These are phyloP conservation scores for Plasmodium chabaudi DNA, from an alignment of 169 alveolate species.

Conservation along the genomic window DNA sequence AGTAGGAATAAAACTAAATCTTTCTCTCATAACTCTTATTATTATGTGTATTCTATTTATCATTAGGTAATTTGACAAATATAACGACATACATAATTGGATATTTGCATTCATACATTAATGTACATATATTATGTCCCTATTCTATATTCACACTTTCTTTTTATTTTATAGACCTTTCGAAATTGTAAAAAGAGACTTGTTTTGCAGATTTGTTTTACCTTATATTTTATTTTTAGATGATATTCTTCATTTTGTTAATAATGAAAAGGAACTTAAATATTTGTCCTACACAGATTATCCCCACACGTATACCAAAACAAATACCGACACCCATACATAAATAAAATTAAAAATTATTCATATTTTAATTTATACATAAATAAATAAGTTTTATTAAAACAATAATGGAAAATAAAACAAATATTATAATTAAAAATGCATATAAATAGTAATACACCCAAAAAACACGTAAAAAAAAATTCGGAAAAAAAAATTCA, in stretches of 20 bases:
- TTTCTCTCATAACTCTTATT: constrained; percentile 25
- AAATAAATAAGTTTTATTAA: too few species aligned
- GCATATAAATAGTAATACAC: too few species aligned
- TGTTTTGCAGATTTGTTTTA: constrained; percentile 48
- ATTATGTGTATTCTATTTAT: constrained; percentile 32
- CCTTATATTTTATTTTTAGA: constrained; percentile 71
- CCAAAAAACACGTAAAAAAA: too few species aligned
- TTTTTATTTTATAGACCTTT: constrained; percentile 32
- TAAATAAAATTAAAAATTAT: not conserved
- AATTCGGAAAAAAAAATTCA: too few species aligned
- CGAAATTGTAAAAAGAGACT: constrained; percentile 60
- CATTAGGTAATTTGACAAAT: constrained; percentile 15
- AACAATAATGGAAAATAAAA: too few species aligned
- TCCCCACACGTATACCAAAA: too few species aligned
- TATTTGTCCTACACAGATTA: constrained; percentile 5
- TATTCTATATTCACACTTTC: not conserved
- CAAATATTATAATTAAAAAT: too few species aligned
- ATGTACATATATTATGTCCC: too few species aligned
- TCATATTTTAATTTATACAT: too few species aligned
- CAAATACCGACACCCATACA: not conserved
- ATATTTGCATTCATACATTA: too few species aligned
- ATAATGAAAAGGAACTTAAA: constrained; percentile 40
- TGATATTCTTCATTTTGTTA: constrained; percentile 30
- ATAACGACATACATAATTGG: not conserved
- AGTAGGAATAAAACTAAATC: constrained; percentile 34